A percentile compares a stretch with the other conserved stretches of the same genome.
Evolutionary conservation across 2,329 filamentous ascomycete genomes (phyloP).

Genomic region (Thielaviopsis euricoi): DNA sequence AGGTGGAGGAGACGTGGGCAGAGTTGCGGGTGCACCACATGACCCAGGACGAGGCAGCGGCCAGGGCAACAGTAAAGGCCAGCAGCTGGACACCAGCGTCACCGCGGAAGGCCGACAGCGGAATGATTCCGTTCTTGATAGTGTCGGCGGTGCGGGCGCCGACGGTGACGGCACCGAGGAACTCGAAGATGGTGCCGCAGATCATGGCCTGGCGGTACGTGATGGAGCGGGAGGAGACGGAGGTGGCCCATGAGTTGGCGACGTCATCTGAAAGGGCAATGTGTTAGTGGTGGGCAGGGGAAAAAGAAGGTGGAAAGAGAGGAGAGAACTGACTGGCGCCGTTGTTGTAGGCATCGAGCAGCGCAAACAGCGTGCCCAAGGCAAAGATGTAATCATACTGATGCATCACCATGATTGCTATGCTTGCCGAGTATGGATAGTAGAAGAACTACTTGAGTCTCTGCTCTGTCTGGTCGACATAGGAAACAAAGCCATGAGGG

Average conservation of each 20-base stretch:
- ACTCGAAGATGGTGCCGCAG: constrained; percentile 49
- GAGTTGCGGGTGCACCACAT: constrained; percentile 67
- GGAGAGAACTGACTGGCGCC: constrained; percentile 46
- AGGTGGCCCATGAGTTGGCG: constrained; percentile 69
- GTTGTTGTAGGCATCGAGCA: constrained; percentile 66
- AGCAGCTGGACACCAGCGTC: constrained; percentile 53
- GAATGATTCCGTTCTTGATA: constrained; percentile 66
- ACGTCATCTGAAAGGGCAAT: constrained; percentile 52
- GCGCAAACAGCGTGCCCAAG: constrained; percentile 59
- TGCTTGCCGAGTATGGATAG: too few relatives aligned
- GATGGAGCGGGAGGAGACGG: constrained; percentile 60
- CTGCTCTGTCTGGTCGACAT: too few relatives aligned
- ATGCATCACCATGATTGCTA: constrained; percentile 35
- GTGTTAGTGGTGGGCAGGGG: too few relatives aligned
- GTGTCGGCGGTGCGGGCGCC: constrained; percentile 56
- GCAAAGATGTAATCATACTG: constrained; percentile 57
- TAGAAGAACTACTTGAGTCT: too few relatives aligned
- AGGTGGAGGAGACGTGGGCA: constrained; percentile 56
- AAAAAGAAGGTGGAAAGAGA: neutral
- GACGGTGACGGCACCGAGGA: constrained; percentile 49
- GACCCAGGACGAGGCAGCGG: constrained; percentile 53
- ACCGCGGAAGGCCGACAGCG: constrained; percentile 36
- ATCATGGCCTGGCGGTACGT: constrained; percentile 54
- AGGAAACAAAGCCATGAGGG: too few relatives aligned
- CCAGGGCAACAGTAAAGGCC: constrained; percentile 47